phyloP scores from a whole-genome alignment of 2,329 filamentous ascomycete species.

The Claviceps spartinae region DNA sequence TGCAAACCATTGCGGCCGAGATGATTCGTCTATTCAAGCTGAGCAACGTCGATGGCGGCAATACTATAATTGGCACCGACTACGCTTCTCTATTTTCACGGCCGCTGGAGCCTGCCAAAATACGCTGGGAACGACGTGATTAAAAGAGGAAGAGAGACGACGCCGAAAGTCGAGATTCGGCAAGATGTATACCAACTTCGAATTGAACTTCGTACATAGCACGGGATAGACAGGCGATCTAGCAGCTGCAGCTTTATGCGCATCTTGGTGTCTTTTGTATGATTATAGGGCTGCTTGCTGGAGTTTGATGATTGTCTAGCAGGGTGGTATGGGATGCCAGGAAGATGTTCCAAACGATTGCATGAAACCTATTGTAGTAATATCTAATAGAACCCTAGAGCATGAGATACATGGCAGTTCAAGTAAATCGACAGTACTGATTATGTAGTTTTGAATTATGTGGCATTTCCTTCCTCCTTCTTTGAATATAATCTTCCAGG shows the following conservation, averaged over 20 bases:
- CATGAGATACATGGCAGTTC: not conserved
- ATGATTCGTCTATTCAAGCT: conserved; percentile 72
- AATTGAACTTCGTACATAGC: not conserved
- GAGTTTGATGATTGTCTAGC: not conserved
- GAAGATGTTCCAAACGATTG: not conserved
- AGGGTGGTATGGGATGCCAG: not conserved
- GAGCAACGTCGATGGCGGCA: conserved; percentile 57
- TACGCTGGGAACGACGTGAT: conserved; percentile 62
- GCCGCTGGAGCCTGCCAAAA: conserved; percentile 54
- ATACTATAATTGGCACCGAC: conserved; percentile 54
- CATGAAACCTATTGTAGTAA: conserved; percentile 2
- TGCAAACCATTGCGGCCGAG: conserved; percentile 70
- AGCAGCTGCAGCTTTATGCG: not conserved
- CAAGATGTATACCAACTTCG: not conserved
- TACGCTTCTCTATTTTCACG: conserved; percentile 61
- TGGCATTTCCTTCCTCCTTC: too few relatives aligned
- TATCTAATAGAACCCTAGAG: conserved; percentile 2
- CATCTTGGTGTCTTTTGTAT: not conserved
- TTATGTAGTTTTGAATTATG: too few relatives aligned
- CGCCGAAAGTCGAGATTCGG: not conserved
- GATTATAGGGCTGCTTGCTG: conserved; percentile 1
- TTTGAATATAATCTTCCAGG: too few relatives aligned
- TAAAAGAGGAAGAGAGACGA: conserved; percentile 8
- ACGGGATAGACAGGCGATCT: conserved; percentile 1
- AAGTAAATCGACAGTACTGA: not conserved